A percentile compares a stretch with the other conserved stretches of the same genome.
Evolutionary conservation across 2,329 filamentous ascomycete species (phyloP).

Genomic region (Pseudopithomyces chartarum): DNA sequence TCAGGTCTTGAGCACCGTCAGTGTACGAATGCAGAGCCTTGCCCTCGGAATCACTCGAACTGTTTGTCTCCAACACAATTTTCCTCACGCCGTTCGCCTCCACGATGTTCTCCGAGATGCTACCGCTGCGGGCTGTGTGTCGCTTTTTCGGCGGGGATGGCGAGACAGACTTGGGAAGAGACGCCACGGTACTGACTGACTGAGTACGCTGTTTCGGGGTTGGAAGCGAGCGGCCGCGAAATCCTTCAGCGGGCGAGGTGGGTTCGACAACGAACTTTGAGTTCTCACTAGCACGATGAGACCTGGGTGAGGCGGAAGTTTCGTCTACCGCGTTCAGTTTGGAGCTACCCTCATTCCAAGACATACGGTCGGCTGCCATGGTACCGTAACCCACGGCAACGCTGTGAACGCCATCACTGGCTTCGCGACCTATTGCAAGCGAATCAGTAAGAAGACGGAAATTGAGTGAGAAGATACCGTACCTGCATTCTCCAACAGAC

Average conservation of each 20-base stretch:
- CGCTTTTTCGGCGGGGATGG: slow-evolving; percentile 41
- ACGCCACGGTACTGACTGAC: slow-evolving; percentile 42
- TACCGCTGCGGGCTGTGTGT: slow-evolving; percentile 69
- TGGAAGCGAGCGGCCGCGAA: background rate
- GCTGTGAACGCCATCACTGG: slow-evolving; percentile 69
- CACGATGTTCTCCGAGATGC: slow-evolving; percentile 78
- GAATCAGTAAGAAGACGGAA: background rate
- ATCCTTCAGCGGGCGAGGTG: slow-evolving; percentile 11
- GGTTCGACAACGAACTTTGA: slow-evolving; percentile 25
- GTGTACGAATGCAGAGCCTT: slow-evolving; percentile 21
- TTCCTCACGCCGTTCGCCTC: slow-evolving; percentile 76
- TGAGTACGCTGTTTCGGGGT: slow-evolving; percentile 14
- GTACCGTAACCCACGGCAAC: slow-evolving; percentile 54
- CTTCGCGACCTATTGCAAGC: slow-evolving; percentile 47
- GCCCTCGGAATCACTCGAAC: slow-evolving; percentile 53
- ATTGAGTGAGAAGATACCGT: background rate
- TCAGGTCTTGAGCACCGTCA: slow-evolving; percentile 28
- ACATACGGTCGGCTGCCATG: slow-evolving; percentile 40
- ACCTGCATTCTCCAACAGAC: slow-evolving; percentile 59
- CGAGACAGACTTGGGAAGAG: slow-evolving; percentile 32
- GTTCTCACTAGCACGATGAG: slow-evolving; percentile 19
- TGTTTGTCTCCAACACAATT: slow-evolving; percentile 73
- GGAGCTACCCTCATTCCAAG: slow-evolving; percentile 31
- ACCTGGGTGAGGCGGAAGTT: slow-evolving; percentile 31
- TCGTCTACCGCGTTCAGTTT: slow-evolving; percentile 21